Evolutionary conservation across 495 filamentous ascomycete species (phyloP).

Genomic region (Umbilicaria muhlenbergii): DNA sequence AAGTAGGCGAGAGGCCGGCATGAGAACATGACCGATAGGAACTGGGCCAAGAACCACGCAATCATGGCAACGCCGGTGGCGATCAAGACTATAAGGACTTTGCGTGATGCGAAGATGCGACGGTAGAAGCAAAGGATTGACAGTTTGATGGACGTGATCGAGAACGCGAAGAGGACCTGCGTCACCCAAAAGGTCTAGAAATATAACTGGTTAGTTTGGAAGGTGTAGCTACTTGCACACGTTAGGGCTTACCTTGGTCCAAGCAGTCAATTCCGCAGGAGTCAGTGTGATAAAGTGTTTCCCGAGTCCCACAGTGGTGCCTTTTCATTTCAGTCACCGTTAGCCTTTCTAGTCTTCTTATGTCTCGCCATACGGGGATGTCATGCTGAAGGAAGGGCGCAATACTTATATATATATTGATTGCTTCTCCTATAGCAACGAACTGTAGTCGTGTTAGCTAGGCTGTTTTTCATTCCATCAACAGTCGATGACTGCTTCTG

Average conservation of each 20-base stretch:
- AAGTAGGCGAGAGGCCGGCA: slow-evolving; percentile 37
- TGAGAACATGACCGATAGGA: slow-evolving; percentile 27
- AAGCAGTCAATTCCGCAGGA: too few species aligned
- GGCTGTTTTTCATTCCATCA: too few species aligned
- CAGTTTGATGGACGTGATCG: slow-evolving; percentile 18
- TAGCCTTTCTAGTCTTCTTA: too few species aligned
- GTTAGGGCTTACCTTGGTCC: neutral
- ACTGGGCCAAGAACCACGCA: slow-evolving; percentile 23
- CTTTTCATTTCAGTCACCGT: too few species aligned
- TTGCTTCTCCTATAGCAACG: too few species aligned
- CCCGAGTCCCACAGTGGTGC: too few species aligned
- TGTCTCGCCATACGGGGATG: too few species aligned
- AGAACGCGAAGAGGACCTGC: slow-evolving; percentile 7
- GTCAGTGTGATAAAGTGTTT: too few species aligned
- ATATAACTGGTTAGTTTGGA: slow-evolving; percentile 6
- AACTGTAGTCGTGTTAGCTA: too few species aligned
- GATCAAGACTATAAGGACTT: slow-evolving; percentile 16
- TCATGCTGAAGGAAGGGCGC: too few species aligned
- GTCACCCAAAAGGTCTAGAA: slow-evolving; percentile 5
- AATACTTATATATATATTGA: too few species aligned
- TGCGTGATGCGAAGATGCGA: slow-evolving; percentile 22
- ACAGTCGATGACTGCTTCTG: too few species aligned
- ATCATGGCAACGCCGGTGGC: slow-evolving; percentile 21
- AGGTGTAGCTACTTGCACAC: slow-evolving; percentile 7
- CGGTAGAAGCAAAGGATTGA: slow-evolving; percentile 30